Conservation (phyloP, 2,329 filamentous ascomycete genomes). For the Monosporascus sp. region DNA sequence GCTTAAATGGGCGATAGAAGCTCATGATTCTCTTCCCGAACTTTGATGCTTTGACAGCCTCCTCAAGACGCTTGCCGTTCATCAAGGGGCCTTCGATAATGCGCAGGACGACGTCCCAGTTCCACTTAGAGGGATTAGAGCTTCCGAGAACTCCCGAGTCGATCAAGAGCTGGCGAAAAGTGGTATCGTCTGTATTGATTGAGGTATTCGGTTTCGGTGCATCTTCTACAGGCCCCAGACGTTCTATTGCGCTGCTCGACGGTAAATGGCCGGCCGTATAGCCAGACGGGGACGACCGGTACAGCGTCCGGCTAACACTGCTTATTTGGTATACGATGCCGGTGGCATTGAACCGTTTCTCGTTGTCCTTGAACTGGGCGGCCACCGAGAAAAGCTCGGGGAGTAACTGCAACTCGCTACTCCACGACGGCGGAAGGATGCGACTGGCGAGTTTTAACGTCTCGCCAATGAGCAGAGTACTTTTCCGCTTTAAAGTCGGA, state of each 20-base stretch:
- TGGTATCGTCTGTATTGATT: conserved; percentile 54
- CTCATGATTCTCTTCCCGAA: conserved; percentile 93
- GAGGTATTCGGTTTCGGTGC: conserved; percentile 47
- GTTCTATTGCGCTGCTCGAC: conserved; percentile 40
- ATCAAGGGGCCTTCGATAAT: conserved; percentile 90
- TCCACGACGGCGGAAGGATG: conserved; percentile 76
- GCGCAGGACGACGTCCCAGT: conserved; percentile 88
- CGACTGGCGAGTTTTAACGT: conserved; percentile 85
- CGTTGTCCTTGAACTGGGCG: conserved; percentile 62
- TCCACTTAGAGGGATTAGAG: conserved; percentile 92
- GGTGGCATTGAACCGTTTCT: conserved; percentile 74
- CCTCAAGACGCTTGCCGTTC: conserved; percentile 86
- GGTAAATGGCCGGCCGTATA: conserved; percentile 33
- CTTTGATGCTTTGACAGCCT: conserved; percentile 90
- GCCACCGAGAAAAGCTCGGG: conserved; percentile 80
- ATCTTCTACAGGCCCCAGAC: conserved; percentile 50
- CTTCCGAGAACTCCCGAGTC: conserved; percentile 85
- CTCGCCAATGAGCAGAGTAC: conserved; percentile 85
- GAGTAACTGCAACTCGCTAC: conserved; percentile 77
- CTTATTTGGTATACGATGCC: conserved; percentile 97
- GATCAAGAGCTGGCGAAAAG: conserved; percentile 60
- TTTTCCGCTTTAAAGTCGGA: conserved; percentile 74
- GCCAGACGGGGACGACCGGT: conserved; percentile 63
- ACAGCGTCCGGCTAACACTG: conserved; percentile 89
- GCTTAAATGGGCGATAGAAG: conserved; percentile 96